Base-by-base conservation (phyloP, 805 yeast species). In the Kluyveromyces dobzhanskii region DNA sequence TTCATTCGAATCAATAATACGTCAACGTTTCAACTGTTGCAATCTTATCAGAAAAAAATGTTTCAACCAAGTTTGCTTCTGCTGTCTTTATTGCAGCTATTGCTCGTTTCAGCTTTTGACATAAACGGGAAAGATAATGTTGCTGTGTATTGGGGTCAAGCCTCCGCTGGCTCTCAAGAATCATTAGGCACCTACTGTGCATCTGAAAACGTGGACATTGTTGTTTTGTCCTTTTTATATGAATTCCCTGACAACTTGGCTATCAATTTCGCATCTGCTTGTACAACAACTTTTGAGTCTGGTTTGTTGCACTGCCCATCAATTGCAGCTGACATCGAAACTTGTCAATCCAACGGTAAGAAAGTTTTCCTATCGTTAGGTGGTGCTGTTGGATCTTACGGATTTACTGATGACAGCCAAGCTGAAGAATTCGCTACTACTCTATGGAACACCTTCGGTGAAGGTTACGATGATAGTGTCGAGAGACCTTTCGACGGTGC, bases 71-170 rank as follows among this genome's bases (percentile, higher is more conserved):
- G 16, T 18, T 17, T 17, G 11, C 16, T 28, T 10, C 27, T 35
- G 17, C 11, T 37, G 14, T 19, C 28, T 16, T 12, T 39, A 27
- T n/a, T 26, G 4, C 31, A 37, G 23, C 17, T 47, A 11, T n/a
- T 32, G n/a, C 17, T 32, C n/a, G 37, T 19, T 11, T 25, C 24
- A 10, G 59, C 65, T 12, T 65, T 65, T 40, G 59, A 63, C 37
- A 50, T 67, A 8, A 40, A 57, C 13, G 58, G 77, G 26, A 67
- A 71, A 34, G 53, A 68, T 24, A 82, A 84, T 47, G 75, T 85
- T 28, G 95, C 81, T 17, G 69, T 83, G 6, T 86, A 86, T 63
- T 86, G 95, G 95, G 95, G 96, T 39, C 95, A 86, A 62, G 74
- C 75, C 50, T 76, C 90, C 12, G 78, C 73, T n/a, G 85, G 85